Evolutionary conservation across 2,329 filamentous ascomycete species (phyloP), one percentile per base, ranked within the genome.

Genomic region (Fusarium sp.): DNA sequence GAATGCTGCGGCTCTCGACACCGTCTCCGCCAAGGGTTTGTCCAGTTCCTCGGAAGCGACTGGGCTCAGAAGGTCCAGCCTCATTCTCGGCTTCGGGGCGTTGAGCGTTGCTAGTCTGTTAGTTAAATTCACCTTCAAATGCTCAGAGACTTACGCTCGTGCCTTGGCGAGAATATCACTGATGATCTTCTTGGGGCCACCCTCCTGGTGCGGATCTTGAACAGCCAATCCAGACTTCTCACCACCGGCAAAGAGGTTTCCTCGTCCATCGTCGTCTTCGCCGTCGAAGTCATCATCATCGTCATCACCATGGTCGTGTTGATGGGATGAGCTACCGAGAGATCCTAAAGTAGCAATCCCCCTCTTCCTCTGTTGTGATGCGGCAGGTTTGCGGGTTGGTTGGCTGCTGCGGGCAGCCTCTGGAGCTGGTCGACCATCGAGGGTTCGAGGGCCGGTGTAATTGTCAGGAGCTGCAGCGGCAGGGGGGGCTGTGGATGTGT

Each of bases 11-110:
- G 74, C 92, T 94, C 64, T 91, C 90, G 9, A 88, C 84, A 59
- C 93, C 93, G 60, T 96, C 93, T 68, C 93, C 93, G 66, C 94
- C 94, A 4, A 96, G 87, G 3, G 93, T 95, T 77, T 91, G 89
- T 63, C 93, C 94, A 31, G 89, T 83, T 66, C 94, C 93, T 59
- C 86, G 87, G 83, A 95, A 96, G 75, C 84, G 84, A 31, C 85
- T 80, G 27, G 86, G 80, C 41, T 82, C 82, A n/a, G 86, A 85
- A 15, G 86, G 83, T 4, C 84, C 86, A 25, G 88, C 85, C 11
- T 88, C 86, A 15, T 82, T 76, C 8, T 83, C 82, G 16, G 84
- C 78, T 23, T 87, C 88, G 23, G 88, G 85, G 14, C 89, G 87
- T 23, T 86, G 83, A n/a, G 88, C 83, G 77, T 93, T 92, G 23